phyloP scores from a whole-genome alignment of 768 basidiomycete genomes.

The Candolleomyces eurysporus region DNA sequence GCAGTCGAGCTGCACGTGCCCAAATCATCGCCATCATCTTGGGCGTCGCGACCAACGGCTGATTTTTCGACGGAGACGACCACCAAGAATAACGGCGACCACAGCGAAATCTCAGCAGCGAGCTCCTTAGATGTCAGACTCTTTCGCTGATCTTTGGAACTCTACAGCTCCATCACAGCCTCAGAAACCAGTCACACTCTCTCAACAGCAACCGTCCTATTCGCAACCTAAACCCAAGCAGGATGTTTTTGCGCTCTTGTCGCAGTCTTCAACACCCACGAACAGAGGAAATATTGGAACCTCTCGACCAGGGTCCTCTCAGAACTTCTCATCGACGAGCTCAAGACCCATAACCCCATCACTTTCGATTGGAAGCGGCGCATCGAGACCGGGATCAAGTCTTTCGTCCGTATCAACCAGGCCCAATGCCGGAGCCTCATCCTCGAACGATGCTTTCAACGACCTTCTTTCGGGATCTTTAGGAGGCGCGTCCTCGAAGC shows the following conservation, averaged over 20 bases:
- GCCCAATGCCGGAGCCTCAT: constrained; percentile 2
- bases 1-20: background rate
- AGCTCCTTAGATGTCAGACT: constrained; percentile 52
- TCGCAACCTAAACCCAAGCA: constrained; percentile 13
- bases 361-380: constrained; percentile 9
- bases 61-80: background rate
- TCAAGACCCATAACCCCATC: constrained; percentile 23
- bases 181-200: constrained; percentile 29
- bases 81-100: background rate
- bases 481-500: constrained; percentile 19
- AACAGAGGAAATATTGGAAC: constrained; percentile 4
- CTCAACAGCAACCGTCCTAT: constrained; percentile 30
- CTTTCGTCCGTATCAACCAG: constrained; percentile 3
- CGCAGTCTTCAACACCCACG: constrained; percentile 14
- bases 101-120: background rate
- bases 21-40: too few species aligned
- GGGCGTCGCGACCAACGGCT: background rate
- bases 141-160: constrained; percentile 78
- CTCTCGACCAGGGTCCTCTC: constrained; percentile 7
- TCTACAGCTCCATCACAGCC: constrained; percentile 58
- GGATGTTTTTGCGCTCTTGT: constrained; percentile 18
- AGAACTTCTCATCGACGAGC: constrained; percentile 17
- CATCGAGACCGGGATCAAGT: constrained; percentile 3
- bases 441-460: constrained; percentile 68
- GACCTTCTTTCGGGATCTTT: constrained; percentile 52